Conservation (phyloP, 257 asterid genomes). For the Solanum pennellii region DNA sequence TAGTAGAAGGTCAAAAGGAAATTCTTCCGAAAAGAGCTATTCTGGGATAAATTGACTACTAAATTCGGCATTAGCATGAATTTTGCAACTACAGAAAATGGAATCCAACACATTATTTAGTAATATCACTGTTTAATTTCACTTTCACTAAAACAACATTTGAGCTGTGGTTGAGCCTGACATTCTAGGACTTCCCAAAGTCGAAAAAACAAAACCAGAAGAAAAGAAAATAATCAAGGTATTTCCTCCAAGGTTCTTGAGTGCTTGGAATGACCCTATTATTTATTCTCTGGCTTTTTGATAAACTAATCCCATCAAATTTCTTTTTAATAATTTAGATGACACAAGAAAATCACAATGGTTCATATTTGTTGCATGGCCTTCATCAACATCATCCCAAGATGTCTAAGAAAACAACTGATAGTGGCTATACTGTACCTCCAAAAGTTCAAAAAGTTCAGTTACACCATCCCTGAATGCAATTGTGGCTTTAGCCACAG, state of each 20-base stretch:
- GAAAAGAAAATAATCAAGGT: not conserved
- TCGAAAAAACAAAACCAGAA: not conserved
- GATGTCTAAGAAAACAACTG: not conserved
- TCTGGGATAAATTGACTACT: not conserved
- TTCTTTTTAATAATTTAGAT: not conserved
- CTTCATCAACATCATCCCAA: conserved; percentile 5
- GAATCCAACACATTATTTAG: not conserved
- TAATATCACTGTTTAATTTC: not conserved
- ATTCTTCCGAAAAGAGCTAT: not conserved
- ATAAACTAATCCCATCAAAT: not conserved
- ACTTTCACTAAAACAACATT: not conserved
- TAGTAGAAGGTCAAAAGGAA: not conserved
- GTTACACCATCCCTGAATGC: conserved; percentile 77
- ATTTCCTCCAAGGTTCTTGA: not conserved
- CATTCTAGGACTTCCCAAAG: not conserved
- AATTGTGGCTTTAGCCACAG: conserved; percentile 62
- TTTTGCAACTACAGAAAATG: not conserved
- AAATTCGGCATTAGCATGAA: not conserved
- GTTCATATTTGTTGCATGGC: not conserved
- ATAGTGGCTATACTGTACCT: conserved; percentile 31
- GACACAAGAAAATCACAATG: not conserved
- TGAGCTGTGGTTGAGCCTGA: not conserved
- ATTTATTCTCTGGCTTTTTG: not conserved
- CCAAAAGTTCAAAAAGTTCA: conserved; percentile 82
- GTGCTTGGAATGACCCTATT: not conserved